These are phyloP conservation scores for Ilyonectria destructans DNA, from an alignment of 2,329 filamentous ascomycete genomes.

Conservation along the genomic window DNA sequence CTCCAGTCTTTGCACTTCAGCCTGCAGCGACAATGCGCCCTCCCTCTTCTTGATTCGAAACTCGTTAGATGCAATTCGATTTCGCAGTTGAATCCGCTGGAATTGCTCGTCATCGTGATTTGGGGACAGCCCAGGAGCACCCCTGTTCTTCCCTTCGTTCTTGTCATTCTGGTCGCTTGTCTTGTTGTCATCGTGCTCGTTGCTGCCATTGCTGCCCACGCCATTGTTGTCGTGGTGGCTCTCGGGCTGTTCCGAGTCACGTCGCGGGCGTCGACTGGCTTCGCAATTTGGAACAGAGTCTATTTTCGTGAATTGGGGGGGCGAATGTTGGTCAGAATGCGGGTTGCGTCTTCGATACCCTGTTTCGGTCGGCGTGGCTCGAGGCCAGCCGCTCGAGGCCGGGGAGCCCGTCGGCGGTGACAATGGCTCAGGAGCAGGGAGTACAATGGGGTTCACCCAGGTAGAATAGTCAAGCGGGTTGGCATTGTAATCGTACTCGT, in stretches of 20 bases:
- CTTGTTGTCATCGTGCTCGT: neutral
- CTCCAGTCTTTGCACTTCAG: constrained; percentile 40
- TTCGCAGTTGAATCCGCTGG: constrained; percentile 36
- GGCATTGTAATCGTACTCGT: too few species aligned
- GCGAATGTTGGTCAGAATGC: neutral
- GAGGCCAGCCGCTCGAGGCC: neutral
- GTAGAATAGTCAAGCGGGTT: neutral
- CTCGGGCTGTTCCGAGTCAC: neutral
- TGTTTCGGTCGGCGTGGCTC: neutral
- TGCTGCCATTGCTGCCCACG: neutral
- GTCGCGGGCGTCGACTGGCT: neutral
- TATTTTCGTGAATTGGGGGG: neutral
- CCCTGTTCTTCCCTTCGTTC: neutral
- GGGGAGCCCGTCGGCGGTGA: neutral
- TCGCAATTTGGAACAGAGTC: neutral
- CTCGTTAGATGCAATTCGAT: constrained; percentile 48
- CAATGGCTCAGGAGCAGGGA: neutral
- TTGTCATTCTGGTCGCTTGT: neutral
- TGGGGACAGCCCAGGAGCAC: neutral
- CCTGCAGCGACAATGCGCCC: constrained; percentile 34
- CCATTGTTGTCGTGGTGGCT: neutral
- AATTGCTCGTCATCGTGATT: neutral
- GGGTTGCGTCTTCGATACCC: neutral
- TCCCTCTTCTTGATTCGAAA: constrained; percentile 45
- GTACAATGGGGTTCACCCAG: neutral